Base-by-base conservation (phyloP, 2,329 filamentous ascomycete species). In the Apiospora saccharicola region DNA sequence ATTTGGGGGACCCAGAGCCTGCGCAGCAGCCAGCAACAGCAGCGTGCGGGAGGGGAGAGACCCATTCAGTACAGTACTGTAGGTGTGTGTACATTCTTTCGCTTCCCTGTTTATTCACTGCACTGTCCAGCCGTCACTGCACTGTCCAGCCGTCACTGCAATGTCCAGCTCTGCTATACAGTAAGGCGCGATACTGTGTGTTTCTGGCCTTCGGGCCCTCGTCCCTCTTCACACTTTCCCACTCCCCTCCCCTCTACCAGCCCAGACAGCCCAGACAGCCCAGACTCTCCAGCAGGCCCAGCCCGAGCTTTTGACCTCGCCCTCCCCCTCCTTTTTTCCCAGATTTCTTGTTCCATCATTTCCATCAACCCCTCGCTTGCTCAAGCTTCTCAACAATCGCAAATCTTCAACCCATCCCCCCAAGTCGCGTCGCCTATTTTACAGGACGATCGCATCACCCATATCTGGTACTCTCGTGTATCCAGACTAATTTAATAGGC, bases 291-390 rank as follows among this genome's bases (percentile, higher is more conserved):
- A 64, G 57, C 67, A 68, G 57, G 53, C 64, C 67, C 67, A 68
- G 67, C 67, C 67, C 67, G 67, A 57, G 30, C 47, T 70, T 70
- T 70, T 70, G 68, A 75, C 75, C 75, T 76, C 75, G 75, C 75
- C 78, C 79, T 77, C 77, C 77, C 77, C 76, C 79, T 78, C 79
- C 77, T 75, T 73, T 72, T 76, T 75, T 76, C 75, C 72, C 76
- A 77, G 71, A 73, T 73, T 76, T 77, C 75, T 76, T 70, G 68
- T 51, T 76, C 73, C 70, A 75, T 74, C 78, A 76, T 74, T 74
- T 76, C 57, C 57, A 74, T 71, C 78, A 73, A 77, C 77, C 78
- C 79, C 78, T 79, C 77, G 44, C 44, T 68, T 68, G 41, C 67
- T 68, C 67, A 68, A 73, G 71, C 75, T 53, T 72, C 72, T 74